Conservation (phyloP, 176 grass and related monocot species). For the Luzula sylvatica region DNA sequence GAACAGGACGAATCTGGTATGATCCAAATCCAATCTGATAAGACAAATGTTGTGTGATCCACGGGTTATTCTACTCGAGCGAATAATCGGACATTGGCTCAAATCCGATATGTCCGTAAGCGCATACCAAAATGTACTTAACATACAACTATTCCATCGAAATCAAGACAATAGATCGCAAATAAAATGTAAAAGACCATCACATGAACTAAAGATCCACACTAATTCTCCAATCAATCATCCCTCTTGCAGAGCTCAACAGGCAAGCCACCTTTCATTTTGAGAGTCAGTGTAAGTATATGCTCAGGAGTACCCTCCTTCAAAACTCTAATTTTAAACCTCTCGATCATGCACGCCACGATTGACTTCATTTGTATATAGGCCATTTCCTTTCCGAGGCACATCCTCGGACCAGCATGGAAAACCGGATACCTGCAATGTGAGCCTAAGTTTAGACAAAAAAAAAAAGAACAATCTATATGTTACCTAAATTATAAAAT, state of each 20-base stretch:
- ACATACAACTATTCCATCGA: too few species aligned
- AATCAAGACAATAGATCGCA: too few species aligned
- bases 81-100: too few species aligned
- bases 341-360: constrained; percentile 24
- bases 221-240: not conserved
- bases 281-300: constrained; percentile 12
- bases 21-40: too few species aligned
- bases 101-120: too few species aligned
- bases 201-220: too few species aligned
- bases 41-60: too few species aligned
- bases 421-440: constrained; percentile 21
- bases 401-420: constrained; percentile 10
- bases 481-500: constrained; percentile 8
- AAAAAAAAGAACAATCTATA: constrained; percentile 20
- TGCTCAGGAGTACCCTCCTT: constrained; percentile 16
- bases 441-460: constrained; percentile 41
- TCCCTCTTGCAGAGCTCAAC: constrained; percentile 22
- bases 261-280: constrained; percentile 27
- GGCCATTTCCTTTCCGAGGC: constrained; percentile 12
- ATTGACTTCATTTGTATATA: constrained; percentile 24
- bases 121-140: too few species aligned
- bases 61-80: too few species aligned
- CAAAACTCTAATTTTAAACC: constrained; percentile 23
- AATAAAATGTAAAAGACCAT: too few species aligned
- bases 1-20: too few species aligned